Evolutionary conservation across 73 alveolate genomes (phyloP).

Genomic region (Stentor roeselii): DNA sequence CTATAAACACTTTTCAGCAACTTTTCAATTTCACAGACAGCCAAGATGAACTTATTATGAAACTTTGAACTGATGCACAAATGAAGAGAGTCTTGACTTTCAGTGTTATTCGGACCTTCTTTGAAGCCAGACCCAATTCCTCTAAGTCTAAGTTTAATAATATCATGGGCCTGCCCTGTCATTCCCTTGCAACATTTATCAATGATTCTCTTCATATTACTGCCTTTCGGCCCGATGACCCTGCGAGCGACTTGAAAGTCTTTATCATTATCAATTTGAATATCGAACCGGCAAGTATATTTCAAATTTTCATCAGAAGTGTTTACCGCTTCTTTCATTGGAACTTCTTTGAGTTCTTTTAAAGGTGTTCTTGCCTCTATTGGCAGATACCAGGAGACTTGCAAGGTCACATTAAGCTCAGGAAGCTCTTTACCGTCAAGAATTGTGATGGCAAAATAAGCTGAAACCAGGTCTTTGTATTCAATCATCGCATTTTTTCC

Average conservation of each 20-base stretch:
- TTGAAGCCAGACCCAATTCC: constrained; percentile 98
- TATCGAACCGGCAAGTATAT: constrained; percentile 96
- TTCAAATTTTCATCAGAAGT: constrained; percentile 36
- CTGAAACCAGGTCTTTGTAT: constrained; percentile 28
- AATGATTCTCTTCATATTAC: constrained; percentile 94
- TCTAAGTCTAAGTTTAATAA: constrained; percentile 91
- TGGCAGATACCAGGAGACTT: constrained; percentile 15
- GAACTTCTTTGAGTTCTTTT: not conserved
- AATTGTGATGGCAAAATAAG: constrained; percentile 18
- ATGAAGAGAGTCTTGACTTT: constrained; percentile 91
- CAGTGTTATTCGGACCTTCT: constrained; percentile 95
- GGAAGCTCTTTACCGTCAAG: constrained; percentile 19
- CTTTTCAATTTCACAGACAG: constrained; percentile 22
- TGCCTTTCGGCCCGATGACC: constrained; percentile 91
- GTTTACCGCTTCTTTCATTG: not conserved
- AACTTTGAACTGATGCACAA: constrained; percentile 90
- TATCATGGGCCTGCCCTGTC: constrained; percentile 54
- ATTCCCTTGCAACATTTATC: constrained; percentile 75
- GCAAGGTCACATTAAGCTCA: not conserved
- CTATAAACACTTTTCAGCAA: constrained; percentile 14
- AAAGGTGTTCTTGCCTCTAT: constrained; percentile 10
- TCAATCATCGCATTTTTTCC: not conserved
- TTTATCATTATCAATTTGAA: constrained; percentile 94
- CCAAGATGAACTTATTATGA: constrained; percentile 47
- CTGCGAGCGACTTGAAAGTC: constrained; percentile 97